A percentile compares a stretch with the other conserved stretches of the same genome.
These are phyloP conservation scores for Pestalotiopsis sp. DNA, from an alignment of 2,329 filamentous ascomycete genomes.

Conservation along the genomic window DNA sequence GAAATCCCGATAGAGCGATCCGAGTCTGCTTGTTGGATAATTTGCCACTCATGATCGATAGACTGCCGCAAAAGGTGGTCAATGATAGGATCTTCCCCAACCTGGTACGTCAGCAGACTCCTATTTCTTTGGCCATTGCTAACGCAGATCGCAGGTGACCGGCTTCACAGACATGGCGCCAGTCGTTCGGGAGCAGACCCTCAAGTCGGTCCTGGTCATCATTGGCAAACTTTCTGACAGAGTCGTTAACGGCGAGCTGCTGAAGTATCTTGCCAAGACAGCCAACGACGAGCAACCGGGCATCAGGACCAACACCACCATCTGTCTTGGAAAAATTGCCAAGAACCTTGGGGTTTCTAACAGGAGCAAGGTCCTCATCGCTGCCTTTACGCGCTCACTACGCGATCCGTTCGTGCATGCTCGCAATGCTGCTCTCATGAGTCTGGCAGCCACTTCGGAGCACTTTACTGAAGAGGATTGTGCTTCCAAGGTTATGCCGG, in stretches of 20 bases:
- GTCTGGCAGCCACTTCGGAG: conserved; percentile 82
- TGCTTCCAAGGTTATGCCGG: conserved; percentile 79
- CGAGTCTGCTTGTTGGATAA: conserved; percentile 90
- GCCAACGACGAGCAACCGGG: conserved; percentile 97
- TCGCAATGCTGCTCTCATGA: conserved; percentile 84
- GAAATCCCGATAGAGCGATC: conserved; percentile 88
- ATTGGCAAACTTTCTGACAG: conserved; percentile 90
- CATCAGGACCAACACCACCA: conserved; percentile 97
- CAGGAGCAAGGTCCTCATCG: conserved; percentile 86
- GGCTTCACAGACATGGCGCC: conserved; percentile 93
- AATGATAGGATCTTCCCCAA: conserved; percentile 98
- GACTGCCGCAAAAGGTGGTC: conserved; percentile 82
- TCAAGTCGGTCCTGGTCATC: conserved; percentile 89
- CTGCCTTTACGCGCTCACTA: conserved; percentile 86
- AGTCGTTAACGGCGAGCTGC: conserved; percentile 88
- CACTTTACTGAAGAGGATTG: conserved; percentile 89
- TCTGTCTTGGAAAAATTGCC: conserved; percentile 94
- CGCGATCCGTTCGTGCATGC: conserved; percentile 95
- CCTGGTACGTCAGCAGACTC: conserved; percentile 59
- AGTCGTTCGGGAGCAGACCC: conserved; percentile 90
- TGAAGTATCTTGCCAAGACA: conserved; percentile 90
- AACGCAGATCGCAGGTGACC: conserved; percentile 62
- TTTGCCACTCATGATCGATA: conserved; percentile 87
- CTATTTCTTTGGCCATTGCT: background rate
- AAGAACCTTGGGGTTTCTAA: conserved; percentile 80